These are phyloP conservation scores for Tilletia caries DNA, from an alignment of 1,284 basidiomycete species.

Conservation along the genomic window DNA sequence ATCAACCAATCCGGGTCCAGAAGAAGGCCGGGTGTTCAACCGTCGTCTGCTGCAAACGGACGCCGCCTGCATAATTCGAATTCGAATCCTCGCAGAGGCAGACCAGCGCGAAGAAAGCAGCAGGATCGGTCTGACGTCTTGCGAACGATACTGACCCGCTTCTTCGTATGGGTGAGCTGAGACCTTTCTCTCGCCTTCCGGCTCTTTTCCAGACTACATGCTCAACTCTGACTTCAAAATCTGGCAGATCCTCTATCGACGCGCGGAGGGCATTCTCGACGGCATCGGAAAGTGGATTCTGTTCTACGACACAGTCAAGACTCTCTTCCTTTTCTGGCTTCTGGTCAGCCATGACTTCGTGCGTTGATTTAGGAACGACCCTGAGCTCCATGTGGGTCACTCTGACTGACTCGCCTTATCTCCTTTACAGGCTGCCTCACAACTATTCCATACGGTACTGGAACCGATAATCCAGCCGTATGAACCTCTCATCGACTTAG, in stretches of 20 bases:
- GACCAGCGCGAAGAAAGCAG: neutral
- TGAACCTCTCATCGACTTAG: neutral
- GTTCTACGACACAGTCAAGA: constrained; percentile 5
- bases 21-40: too few relatives aligned
- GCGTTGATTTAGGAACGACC: neutral
- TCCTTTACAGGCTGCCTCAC: neutral
- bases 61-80: neutral
- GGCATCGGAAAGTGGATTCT: neutral
- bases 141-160: neutral
- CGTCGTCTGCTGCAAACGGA: neutral
- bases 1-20: neutral
- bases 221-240: too few relatives aligned
- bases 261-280: neutral
- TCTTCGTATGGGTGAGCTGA: constrained; percentile 5
- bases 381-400: neutral
- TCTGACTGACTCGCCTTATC: neutral
- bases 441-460: neutral
- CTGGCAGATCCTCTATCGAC: neutral
- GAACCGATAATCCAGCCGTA: neutral
- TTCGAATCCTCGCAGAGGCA: neutral
- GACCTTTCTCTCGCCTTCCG: neutral
- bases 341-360: constrained; percentile 12
- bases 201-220: neutral
- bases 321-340: constrained; percentile 10
- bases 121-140: neutral